Evolutionary conservation across 306 rosid species (phyloP).

Genomic region (Cucumis hystrix): DNA sequence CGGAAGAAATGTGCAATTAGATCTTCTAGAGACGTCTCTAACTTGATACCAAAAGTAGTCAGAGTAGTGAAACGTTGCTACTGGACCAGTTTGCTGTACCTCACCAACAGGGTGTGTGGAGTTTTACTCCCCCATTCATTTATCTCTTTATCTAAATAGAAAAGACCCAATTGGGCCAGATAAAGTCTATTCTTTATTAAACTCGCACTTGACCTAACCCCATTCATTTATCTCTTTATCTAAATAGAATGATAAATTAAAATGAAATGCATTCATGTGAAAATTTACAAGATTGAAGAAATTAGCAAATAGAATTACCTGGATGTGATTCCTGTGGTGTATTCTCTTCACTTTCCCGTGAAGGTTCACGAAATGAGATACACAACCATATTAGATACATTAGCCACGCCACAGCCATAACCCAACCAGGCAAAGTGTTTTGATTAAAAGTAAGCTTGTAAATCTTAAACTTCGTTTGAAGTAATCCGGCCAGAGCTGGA

Average conservation of each 20-base stretch:
- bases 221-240: no score
- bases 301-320: conserved; percentile 28
- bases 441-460: conserved; percentile 72
- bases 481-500: conserved; percentile 91
- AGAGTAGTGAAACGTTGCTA: neutral
- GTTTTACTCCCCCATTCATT: no score
- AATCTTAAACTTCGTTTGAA: conserved; percentile 71
- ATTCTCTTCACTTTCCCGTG: conserved; percentile 36
- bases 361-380: conserved; percentile 78
- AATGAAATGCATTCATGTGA: neutral
- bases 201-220: neutral
- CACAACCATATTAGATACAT: conserved; percentile 73
- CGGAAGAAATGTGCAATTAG: neutral
- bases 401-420: conserved; percentile 88
- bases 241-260: neutral
- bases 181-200: neutral
- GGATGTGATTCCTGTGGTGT: conserved; percentile 31
- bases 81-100: no score
- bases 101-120: no score
- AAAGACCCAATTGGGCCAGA: neutral
- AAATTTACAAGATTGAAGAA: neutral
- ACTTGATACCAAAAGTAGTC: neutral
- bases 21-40: neutral
- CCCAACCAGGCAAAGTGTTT: conserved; percentile 93
- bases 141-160: no score